Base-by-base conservation (phyloP, 169 alveolate species). In the Plasmodium yoelii region DNA sequence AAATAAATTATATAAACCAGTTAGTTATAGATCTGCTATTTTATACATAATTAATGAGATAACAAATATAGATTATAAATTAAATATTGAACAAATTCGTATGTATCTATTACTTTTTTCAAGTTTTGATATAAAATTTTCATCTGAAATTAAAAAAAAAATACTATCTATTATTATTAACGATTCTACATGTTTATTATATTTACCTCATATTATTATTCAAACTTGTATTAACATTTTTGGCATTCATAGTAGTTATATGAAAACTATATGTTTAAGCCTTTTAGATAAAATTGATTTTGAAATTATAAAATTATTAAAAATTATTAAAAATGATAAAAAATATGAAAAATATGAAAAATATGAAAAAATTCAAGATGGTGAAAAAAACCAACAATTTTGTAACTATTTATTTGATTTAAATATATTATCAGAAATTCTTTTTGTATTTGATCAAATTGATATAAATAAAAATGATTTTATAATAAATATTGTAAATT, bases 381-480 rank as follows among this genome's bases (percentile, higher is more conserved):
- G 7, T 3, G 42, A 4, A 34, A 34, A 34, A 34, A 34, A 0
- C 0, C 19, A 12, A 13, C 22, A 15, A 12, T 51, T 1, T 15
- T 51, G 56, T 26, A 9, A 63, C 13, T 55, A 47, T 39, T 49
- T 80, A 61, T 55, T 12, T 8, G 73, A 80, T 42, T 9, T 80
- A 55, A 65, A 86, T 46, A 69, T 12, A 15, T 19, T 86, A 22
- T 44, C 77, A 7, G 24, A 49, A 8, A 49, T 70, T 15, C 74
- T 86, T 56, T 86, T 69, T 51, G 44, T 86, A n/a, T 86, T 86
- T 73, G 91, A 86, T 72, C 91, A 86, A 51, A 86, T 86, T n/a
- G 91, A 86, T 86, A 53, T 86, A 57, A 63, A 34, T 46, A 86
- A 86, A 51, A 86, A 44, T 10, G 70, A 86, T 46, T 86, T 86